Conservation (phyloP, 2,329 filamentous ascomycete genomes). For the Cladosporium halotolerans region DNA sequence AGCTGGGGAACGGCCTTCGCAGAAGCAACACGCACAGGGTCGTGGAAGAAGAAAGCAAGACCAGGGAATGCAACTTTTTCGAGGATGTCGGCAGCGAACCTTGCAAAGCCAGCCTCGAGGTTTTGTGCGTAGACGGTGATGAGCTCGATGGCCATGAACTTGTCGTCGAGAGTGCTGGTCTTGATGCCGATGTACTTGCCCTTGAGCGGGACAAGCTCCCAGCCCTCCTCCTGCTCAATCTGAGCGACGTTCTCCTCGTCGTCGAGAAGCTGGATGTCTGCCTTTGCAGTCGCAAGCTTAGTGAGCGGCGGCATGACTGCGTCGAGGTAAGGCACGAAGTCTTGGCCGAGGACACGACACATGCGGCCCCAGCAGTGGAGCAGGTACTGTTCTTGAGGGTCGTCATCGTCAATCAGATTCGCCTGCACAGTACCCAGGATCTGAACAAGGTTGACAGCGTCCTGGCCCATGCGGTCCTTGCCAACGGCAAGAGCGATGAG, state of each 20-base stretch:
- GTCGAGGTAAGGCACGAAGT: constrained; percentile 87
- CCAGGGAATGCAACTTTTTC: constrained; percentile 92
- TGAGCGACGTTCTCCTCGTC: constrained; percentile 91
- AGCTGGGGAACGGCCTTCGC: constrained; percentile 92
- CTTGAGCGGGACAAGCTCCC: constrained; percentile 94
- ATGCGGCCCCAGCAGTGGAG: constrained; percentile 99
- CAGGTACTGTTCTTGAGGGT: constrained; percentile 92
- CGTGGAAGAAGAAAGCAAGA: constrained; percentile 97
- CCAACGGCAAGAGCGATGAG: constrained; percentile 92
- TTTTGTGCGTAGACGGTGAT: constrained; percentile 96
- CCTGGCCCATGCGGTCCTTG: constrained; percentile 80
- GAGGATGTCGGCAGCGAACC: constrained; percentile 88
- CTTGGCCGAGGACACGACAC: constrained; percentile 85
- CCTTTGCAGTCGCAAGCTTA: constrained; percentile 87
- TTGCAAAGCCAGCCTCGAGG: constrained; percentile 85
- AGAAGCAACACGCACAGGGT: constrained; percentile 89
- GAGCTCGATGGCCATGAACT: constrained; percentile 98
- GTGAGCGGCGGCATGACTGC: constrained; percentile 92
- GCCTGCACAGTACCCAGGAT: constrained; percentile 81
- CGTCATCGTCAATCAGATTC: constrained; percentile 81
- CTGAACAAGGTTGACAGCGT: constrained; percentile 82
- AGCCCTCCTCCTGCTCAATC: constrained; percentile 90
- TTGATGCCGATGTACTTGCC: constrained; percentile 98
- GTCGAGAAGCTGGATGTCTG: constrained; percentile 91
- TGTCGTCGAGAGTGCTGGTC: constrained; percentile 94